Base-by-base conservation (phyloP, 2,329 filamentous ascomycete genomes). In the Sarocladium strictum region DNA sequence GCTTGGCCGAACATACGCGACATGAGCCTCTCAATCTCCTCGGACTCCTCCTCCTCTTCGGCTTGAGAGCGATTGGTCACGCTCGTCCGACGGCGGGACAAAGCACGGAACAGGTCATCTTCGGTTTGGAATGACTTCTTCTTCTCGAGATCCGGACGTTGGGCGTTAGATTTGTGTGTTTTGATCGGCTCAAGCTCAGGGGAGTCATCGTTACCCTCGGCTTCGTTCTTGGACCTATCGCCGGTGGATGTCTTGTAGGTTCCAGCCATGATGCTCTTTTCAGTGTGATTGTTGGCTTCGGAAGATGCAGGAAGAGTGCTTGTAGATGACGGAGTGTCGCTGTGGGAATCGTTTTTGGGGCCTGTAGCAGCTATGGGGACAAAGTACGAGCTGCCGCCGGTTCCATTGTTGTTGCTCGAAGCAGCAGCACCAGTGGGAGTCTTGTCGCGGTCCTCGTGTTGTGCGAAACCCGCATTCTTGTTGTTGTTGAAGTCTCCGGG, bases 1-100 rank as follows among this genome's bases (percentile, higher is more conserved):
- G 79, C 79, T 32, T 75, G 71, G 5, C 86, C 86, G 61, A 89
- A 90, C 78, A 90, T 87, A 2, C 81, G 80, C 0, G 84, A 87
- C 73, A 90, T 83, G 37, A 89, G 69, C 11, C 74, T 72, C 52
- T 84, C 75, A 29, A 86, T 79, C 61, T 84, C 80, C n/a, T 66
- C 58, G 2, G 63, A 59, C n/a, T 72, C 69, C 14, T 69, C 65
- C n/a, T 73, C 72, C 47, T 72, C 71, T 45, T 76, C 76, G 43
- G 57, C 62, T 2, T 55, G 57, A 0, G 55, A 51, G 1, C n/a
- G 40, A 12, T 55, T 62, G 11, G 66, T 67, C 9, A 66, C 63
- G 6, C 62, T 67, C 0, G 76, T 78, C n/a, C 73, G 74, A 5
- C 77, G 73, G 12, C 73, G 70, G 0, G 79, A 80, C 0, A 83